A percentile compares a stretch with the other conserved stretches of the same genome.
Conservation (phyloP, 78 protist species). For the Protostelium mycophagum region DNA sequence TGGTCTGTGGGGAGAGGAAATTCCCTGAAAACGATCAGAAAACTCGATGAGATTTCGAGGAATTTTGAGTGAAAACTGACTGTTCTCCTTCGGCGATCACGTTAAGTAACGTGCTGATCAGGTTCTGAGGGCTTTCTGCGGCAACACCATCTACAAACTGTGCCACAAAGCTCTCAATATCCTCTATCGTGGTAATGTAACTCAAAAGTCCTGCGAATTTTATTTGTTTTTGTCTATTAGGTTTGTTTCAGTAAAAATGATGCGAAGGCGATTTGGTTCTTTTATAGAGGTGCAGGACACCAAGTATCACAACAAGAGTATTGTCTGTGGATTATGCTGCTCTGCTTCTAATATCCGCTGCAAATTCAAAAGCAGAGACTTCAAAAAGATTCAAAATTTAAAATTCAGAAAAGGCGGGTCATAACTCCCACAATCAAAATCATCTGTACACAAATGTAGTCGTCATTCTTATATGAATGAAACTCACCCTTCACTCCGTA, state of each 20-base stretch:
- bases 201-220: neutral
- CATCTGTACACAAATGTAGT: too few relatives aligned
- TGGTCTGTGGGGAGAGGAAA: neutral
- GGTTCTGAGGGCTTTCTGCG: neutral
- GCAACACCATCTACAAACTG: neutral
- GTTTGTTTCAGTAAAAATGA: too few relatives aligned
- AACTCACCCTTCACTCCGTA: neutral
- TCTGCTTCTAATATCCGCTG: too few relatives aligned
- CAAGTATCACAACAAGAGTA: too few relatives aligned
- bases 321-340: too few relatives aligned
- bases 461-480: too few relatives aligned
- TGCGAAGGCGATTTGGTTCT: too few relatives aligned
- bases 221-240: neutral
- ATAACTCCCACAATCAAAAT: too few relatives aligned
- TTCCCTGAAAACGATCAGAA: neutral
- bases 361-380: too few relatives aligned
- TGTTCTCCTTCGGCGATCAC: neutral
- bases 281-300: too few relatives aligned
- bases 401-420: too few relatives aligned
- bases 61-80: neutral
- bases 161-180: neutral
- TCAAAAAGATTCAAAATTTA: too few relatives aligned
- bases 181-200: neutral
- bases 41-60: neutral
- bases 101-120: neutral